These are phyloP conservation scores for Gossypium anomalum DNA, from an alignment of 345 rosid species.

Conservation along the genomic window DNA sequence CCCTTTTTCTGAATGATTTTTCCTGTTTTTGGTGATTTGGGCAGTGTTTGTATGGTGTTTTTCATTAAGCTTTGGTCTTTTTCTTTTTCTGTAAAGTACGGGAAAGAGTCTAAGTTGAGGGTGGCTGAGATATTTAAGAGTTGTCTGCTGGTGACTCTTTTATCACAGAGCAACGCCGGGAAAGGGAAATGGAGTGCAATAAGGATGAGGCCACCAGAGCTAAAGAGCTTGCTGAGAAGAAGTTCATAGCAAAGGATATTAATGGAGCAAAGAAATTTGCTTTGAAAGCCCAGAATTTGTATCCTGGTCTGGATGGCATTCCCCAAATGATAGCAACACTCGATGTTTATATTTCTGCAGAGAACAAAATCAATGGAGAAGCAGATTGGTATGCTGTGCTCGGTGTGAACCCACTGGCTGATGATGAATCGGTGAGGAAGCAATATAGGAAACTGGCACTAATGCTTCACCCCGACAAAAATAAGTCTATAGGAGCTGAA, in stretches of 20 bases:
- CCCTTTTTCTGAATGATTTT: background rate
- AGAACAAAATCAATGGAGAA: slow-evolving; percentile 43
- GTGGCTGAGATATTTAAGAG: background rate
- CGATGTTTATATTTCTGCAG: slow-evolving; percentile 46
- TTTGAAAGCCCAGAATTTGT: slow-evolving; percentile 59
- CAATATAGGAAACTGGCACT: slow-evolving; percentile 64
- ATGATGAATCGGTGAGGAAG: slow-evolving; percentile 48
- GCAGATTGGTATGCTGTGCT: slow-evolving; percentile 57
- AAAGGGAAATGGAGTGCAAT: slow-evolving; percentile 38
- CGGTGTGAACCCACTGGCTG: slow-evolving; percentile 45
- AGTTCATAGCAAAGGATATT: slow-evolving; percentile 44
- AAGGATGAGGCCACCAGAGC: slow-evolving; percentile 66
- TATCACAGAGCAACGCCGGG: slow-evolving; percentile 5
- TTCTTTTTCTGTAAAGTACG: background rate
- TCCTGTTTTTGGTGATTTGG: slow-evolving; percentile 6
- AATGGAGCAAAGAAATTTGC: slow-evolving; percentile 63
- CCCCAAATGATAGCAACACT: slow-evolving; percentile 55
- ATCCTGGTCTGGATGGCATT: slow-evolving; percentile 53
- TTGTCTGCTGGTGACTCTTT: background rate
- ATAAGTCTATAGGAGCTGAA: slow-evolving; percentile 59
- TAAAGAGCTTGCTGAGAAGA: slow-evolving; percentile 64
- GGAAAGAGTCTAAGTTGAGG: background rate
- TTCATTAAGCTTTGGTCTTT: background rate
- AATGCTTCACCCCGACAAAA: slow-evolving; percentile 66
- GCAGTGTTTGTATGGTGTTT: slow-evolving; percentile 8